Conservation (phyloP, 371 early-diverging fungal genomes). For the Actinomortierella ambigua region DNA sequence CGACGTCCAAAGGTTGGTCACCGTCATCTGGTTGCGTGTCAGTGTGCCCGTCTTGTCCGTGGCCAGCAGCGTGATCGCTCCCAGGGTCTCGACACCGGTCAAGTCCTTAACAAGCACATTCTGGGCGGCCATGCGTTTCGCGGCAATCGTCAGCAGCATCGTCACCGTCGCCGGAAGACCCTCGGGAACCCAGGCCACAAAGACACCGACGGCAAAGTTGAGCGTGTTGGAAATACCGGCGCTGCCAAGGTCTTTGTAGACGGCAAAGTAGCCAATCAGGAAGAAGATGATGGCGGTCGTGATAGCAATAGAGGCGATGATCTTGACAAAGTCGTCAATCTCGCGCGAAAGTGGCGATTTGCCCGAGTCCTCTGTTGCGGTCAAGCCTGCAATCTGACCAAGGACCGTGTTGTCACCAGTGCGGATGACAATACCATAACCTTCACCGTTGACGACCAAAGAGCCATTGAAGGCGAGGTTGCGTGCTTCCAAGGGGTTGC, state of each 20-base stretch:
- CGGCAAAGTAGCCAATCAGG: slow-evolving; percentile 63
- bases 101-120: slow-evolving; percentile 95
- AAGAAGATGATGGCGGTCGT: slow-evolving; percentile 84
- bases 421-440: slow-evolving; percentile 89
- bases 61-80: slow-evolving; percentile 92
- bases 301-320: slow-evolving; percentile 84
- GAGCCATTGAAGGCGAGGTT: slow-evolving; percentile 92
- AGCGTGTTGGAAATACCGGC: slow-evolving; percentile 68
- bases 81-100: slow-evolving; percentile 94
- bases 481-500: slow-evolving; percentile 88
- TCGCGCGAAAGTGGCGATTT: slow-evolving; percentile 77
- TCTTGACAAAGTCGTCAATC: slow-evolving; percentile 84
- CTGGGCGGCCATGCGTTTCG: slow-evolving; percentile 89
- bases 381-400: slow-evolving; percentile 93
- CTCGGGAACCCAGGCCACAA: slow-evolving; percentile 91
- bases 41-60: slow-evolving; percentile 97
- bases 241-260: slow-evolving; percentile 47
- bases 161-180: slow-evolving; percentile 91
- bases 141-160: slow-evolving; percentile 90
- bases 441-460: slow-evolving; percentile 85
- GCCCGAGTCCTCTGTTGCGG: slow-evolving; percentile 73
- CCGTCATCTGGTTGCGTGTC: slow-evolving; percentile 95
- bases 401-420: slow-evolving; percentile 92
- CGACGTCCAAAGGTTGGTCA: slow-evolving; percentile 87
- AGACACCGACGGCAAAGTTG: slow-evolving; percentile 90